Percentiles rank a stretch among this genome's conserved stretches.
Conservation (phyloP, 257 asterid species). For the Linaria vulgaris region DNA sequence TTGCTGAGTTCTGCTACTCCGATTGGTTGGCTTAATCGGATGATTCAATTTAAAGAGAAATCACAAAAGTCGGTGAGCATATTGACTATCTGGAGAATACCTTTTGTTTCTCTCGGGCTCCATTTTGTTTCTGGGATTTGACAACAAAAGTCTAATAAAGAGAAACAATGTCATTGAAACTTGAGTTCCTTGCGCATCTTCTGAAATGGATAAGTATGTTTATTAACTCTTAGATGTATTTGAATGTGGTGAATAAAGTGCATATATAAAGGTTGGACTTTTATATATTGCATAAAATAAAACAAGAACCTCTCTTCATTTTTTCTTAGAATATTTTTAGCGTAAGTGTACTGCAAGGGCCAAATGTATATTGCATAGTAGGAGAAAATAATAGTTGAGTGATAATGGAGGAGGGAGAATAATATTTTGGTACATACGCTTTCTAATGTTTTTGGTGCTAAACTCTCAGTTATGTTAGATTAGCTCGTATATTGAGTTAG, state of each 20-base stretch:
- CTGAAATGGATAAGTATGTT: not conserved
- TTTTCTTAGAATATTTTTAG: too few species aligned
- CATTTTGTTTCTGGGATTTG: not conserved
- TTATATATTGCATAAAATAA: too few species aligned
- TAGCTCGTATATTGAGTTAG: not conserved
- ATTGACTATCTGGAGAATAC: not conserved
- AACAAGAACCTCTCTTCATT: too few species aligned
- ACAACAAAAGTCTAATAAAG: not conserved
- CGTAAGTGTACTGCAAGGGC: too few species aligned
- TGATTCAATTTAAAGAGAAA: slow-evolving; percentile 97
- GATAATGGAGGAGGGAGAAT: too few species aligned
- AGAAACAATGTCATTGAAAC: not conserved
- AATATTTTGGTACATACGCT: not conserved
- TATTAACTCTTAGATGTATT: not conserved
- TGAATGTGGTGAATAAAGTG: too few species aligned
- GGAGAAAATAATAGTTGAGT: too few species aligned
- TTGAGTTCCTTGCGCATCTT: not conserved
- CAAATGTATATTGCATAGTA: too few species aligned
- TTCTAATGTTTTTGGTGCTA: slow-evolving; percentile 17
- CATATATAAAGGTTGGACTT: too few species aligned
- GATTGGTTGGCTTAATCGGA: slow-evolving; percentile 92
- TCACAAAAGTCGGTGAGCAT: slow-evolving; percentile 75
- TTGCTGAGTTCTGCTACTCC: slow-evolving; percentile 86
- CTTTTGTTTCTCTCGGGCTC: not conserved
- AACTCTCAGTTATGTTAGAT: slow-evolving; percentile 4